Percentiles rank a stretch among this genome's conserved stretches.
Evolutionary conservation across 2,329 filamentous ascomycete species (phyloP).

Genomic region (Colletotrichum destructivum): DNA sequence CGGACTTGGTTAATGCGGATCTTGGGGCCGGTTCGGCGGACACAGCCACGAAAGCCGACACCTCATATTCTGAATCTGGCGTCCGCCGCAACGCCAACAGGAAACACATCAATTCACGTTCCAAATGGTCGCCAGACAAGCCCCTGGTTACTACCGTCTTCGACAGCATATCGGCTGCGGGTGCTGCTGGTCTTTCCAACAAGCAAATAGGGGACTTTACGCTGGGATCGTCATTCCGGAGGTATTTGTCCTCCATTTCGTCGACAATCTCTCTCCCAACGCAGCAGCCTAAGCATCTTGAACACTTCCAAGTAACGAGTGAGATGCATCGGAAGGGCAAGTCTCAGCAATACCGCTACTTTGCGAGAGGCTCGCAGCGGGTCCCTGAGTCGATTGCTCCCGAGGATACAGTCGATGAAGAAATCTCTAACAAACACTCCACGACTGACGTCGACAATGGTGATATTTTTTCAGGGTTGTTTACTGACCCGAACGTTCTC

Average conservation of each 20-base stretch:
- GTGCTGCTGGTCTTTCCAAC: slow-evolving; percentile 51
- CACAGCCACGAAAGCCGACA: not conserved
- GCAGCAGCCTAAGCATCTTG: slow-evolving; percentile 38
- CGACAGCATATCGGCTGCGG: slow-evolving; percentile 53
- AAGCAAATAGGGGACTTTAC: slow-evolving; percentile 50
- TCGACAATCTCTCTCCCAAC: slow-evolving; percentile 47
- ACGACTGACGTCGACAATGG: too few relatives aligned
- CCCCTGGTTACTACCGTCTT: slow-evolving; percentile 51
- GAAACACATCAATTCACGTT: slow-evolving; percentile 10
- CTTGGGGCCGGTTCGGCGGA: not conserved
- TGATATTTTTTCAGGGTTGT: not conserved
- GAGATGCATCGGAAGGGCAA: slow-evolving; percentile 41
- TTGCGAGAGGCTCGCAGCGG: not conserved
- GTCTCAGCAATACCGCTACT: slow-evolving; percentile 40
- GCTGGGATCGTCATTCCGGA: slow-evolving; percentile 50
- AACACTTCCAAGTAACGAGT: slow-evolving; percentile 40
- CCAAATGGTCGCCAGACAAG: slow-evolving; percentile 52
- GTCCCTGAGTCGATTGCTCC: not conserved
- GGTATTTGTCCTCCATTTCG: slow-evolving; percentile 53
- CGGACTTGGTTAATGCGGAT: slow-evolving; percentile 4
- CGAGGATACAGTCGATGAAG: not conserved
- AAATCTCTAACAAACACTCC: not conserved
- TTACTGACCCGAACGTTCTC: not conserved
- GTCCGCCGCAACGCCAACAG: not conserved
- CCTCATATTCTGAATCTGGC: not conserved